A percentile compares a stretch with the other conserved stretches of the same genome.
Conservation (phyloP, 2,329 filamentous ascomycete species). For the Nemania serpens region DNA sequence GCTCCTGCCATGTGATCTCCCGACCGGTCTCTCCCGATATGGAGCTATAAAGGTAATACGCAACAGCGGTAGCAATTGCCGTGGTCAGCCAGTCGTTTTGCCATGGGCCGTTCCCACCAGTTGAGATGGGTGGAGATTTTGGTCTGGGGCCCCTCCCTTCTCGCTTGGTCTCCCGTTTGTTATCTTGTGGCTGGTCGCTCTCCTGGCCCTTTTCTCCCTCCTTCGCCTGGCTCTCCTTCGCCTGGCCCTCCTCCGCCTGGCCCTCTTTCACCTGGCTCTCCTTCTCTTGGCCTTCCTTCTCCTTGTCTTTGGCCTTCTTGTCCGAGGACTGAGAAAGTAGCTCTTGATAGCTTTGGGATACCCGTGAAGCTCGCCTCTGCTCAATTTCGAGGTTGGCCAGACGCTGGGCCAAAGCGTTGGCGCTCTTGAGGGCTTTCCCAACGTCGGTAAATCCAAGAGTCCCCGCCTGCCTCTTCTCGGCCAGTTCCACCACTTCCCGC, state of each 20-base stretch:
- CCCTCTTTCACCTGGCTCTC: conserved; percentile 17
- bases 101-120: conserved; percentile 23
- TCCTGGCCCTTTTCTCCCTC: conserved; percentile 15
- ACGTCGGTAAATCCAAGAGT: conserved; percentile 3
- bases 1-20: conserved; percentile 98
- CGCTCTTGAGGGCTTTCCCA: background rate
- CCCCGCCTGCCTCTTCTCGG: background rate
- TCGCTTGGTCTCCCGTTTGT: conserved; percentile 17
- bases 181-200: conserved; percentile 25
- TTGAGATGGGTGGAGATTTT: conserved; percentile 28
- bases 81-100: conserved; percentile 48
- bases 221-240: conserved; percentile 15
- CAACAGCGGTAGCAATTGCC: conserved; percentile 56
- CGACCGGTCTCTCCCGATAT: conserved; percentile 51
- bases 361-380: background rate
- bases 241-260: too few species aligned
- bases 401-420: conserved; percentile 2
- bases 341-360: conserved; percentile 21
- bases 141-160: conserved; percentile 35
- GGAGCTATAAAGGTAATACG: conserved; percentile 52
- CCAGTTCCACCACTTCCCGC: background rate
- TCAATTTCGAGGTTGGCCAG: background rate
- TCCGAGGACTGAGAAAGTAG: conserved; percentile 14
- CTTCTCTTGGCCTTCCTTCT: background rate
- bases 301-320: background rate